Percentiles rank a stretch among this genome's conserved stretches.
Conservation (phyloP, 441 rosid species). For the Dalechampia spathulata region DNA sequence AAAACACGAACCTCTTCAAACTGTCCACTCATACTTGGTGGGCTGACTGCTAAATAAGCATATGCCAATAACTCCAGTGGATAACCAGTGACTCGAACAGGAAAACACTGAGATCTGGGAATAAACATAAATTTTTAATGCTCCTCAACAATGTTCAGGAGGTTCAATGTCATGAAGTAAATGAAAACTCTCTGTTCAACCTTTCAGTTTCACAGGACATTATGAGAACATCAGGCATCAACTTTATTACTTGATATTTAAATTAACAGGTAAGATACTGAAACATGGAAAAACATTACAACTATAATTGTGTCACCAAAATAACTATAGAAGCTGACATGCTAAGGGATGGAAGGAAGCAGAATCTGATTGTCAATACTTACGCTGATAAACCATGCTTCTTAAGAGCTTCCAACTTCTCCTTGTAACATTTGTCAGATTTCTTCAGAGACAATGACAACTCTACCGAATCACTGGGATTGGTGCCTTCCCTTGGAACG, state of each 20-base stretch:
- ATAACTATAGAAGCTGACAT: too few relatives aligned
- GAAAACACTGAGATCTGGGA: slow-evolving; percentile 76
- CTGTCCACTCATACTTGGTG: slow-evolving; percentile 63
- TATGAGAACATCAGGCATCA: too few relatives aligned
- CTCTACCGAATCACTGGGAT: slow-evolving; percentile 89
- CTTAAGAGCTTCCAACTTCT: slow-evolving; percentile 67
- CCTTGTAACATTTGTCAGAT: slow-evolving; percentile 68
- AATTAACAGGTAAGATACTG: too few relatives aligned
- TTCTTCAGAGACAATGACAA: slow-evolving; percentile 61
- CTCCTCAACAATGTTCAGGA: background rate
- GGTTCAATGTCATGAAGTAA: too few relatives aligned
- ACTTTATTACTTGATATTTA: too few relatives aligned
- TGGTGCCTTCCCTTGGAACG: slow-evolving; percentile 91
- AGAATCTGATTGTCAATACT: slow-evolving; percentile 16
- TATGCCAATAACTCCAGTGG: slow-evolving; percentile 87
- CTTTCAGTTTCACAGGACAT: too few relatives aligned
- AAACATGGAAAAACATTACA: too few relatives aligned
- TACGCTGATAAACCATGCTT: slow-evolving; percentile 82
- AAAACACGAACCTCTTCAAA: slow-evolving; percentile 69
- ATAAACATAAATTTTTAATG: background rate
- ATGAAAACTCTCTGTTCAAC: too few relatives aligned
- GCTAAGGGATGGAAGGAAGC: too few relatives aligned
- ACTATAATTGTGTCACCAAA: too few relatives aligned
- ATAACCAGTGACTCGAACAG: slow-evolving; percentile 86
- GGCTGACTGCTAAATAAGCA: slow-evolving; percentile 82